A percentile compares a stretch with the other conserved stretches of the same genome.
These are phyloP conservation scores for Parmales sp. DNA, from an alignment of 108 stramenopile species.

Conservation along the genomic window DNA sequence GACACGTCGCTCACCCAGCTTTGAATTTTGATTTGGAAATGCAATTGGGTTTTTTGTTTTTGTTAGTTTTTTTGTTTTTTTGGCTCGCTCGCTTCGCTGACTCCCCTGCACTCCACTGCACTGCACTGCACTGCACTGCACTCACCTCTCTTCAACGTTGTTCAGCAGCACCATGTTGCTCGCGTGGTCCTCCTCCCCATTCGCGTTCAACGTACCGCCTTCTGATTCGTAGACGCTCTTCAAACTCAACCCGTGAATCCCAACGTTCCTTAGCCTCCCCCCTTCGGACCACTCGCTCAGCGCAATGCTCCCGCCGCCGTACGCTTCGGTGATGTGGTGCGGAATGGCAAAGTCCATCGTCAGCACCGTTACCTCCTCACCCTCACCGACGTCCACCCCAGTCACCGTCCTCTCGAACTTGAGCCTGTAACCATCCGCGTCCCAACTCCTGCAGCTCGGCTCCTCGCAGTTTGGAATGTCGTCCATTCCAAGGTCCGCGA, in stretches of 20 bases:
- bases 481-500: background rate
- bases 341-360: background rate
- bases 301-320: background rate
- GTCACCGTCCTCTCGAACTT: background rate
- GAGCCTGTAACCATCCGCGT: background rate
- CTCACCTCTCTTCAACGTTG: too few species aligned
- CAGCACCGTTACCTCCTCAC: background rate
- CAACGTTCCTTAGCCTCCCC: background rate
- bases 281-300: background rate
- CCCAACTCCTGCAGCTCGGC: background rate
- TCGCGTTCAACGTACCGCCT: too few species aligned
- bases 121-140: too few species aligned
- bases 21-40: too few species aligned
- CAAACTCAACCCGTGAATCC: background rate
- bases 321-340: background rate
- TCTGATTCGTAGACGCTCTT: background rate
- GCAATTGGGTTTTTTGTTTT: too few species aligned
- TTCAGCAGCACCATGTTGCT: too few species aligned
- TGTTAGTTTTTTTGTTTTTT: too few species aligned
- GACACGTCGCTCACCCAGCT: too few species aligned
- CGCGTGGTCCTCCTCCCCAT: too few species aligned
- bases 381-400: background rate
- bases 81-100: too few species aligned
- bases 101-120: too few species aligned
- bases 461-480: background rate